Conservation (phyloP, 208 protist genomes). For the Leishmania braziliensis region DNA sequence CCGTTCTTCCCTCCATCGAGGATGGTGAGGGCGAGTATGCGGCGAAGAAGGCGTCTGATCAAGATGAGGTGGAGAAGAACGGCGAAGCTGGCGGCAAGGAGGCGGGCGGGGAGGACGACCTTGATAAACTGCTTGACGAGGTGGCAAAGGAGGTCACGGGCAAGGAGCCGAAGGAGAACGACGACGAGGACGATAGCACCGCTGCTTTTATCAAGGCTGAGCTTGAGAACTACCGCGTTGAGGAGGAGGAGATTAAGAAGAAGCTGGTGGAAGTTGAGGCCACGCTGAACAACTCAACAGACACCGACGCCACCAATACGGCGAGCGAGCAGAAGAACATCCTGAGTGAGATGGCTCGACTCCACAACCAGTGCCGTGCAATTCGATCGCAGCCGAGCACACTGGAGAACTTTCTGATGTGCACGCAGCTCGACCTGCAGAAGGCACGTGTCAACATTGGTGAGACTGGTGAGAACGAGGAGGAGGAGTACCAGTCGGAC, state of each 20-base stretch:
- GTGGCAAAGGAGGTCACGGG: conserved; percentile 66
- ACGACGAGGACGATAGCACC: conserved; percentile 37
- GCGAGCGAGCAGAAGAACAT: conserved; percentile 57
- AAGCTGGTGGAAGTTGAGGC: conserved; percentile 58
- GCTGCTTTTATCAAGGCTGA: conserved; percentile 71
- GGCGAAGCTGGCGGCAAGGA: conserved; percentile 4
- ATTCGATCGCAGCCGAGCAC: conserved; percentile 65
- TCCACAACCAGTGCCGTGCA: conserved; percentile 71
- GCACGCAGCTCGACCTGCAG: conserved; percentile 69
- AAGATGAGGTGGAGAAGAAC: conserved; percentile 26
- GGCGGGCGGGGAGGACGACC: conserved; percentile 54
- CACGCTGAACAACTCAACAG: conserved; percentile 28
- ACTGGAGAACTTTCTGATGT: conserved; percentile 69
- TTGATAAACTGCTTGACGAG: conserved; percentile 81
- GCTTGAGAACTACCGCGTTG: conserved; percentile 69
- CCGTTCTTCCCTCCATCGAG: conserved; percentile 50
- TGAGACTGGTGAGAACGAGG: conserved; percentile 57
- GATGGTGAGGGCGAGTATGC: conserved; percentile 21
- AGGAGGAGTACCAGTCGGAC: conserved; percentile 73
- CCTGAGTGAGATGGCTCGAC: conserved; percentile 70
- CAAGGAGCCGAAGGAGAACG: conserved; percentile 16
- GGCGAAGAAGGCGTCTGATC: conserved; percentile 40
- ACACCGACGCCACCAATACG: conserved; percentile 37
- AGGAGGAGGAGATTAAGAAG: conserved; percentile 71
- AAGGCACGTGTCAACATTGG: conserved; percentile 85